phyloP scores from a whole-genome alignment of 2,329 filamentous ascomycete genomes.

The Aspergillus sp. region DNA sequence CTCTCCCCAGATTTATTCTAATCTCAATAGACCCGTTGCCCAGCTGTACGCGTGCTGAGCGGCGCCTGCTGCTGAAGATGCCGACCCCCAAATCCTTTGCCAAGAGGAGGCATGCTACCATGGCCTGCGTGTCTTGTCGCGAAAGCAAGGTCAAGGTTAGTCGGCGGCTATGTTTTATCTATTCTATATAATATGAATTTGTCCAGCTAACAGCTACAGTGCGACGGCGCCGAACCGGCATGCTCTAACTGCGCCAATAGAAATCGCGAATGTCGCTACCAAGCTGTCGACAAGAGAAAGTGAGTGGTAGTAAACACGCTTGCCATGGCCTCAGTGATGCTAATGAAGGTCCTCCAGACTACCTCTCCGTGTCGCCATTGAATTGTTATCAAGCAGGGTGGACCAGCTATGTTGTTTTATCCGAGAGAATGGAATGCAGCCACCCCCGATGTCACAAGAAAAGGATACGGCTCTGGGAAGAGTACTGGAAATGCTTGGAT shows the following conservation, averaged over 20 bases:
- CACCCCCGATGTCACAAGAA: constrained; percentile 15
- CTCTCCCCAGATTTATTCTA: no score
- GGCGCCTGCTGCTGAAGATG: background rate
- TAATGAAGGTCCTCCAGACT: background rate
- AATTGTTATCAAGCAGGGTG: constrained; percentile 22
- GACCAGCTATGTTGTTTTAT: constrained; percentile 25
- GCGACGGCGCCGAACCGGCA: constrained; percentile 1
- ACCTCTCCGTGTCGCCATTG: constrained; percentile 23
- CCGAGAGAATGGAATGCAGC: constrained; percentile 16
- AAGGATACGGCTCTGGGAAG: constrained; percentile 13
- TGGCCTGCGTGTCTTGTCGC: constrained; percentile 3
- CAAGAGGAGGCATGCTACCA: background rate
- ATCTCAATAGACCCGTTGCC: no score
- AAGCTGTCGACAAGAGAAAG: constrained; percentile 3
- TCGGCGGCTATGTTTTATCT: background rate
- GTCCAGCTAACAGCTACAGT: background rate
- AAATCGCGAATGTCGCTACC: background rate
- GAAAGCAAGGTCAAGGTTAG: constrained; percentile 2
- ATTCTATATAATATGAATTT: background rate
- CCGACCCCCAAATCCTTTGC: background rate
- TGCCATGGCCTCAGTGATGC: background rate
- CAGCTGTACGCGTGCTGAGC: no score
- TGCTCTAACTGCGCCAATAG: background rate
- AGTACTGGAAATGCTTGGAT: constrained; percentile 13
- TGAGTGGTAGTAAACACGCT: background rate